These are phyloP conservation scores for Tulasnella sp. DNA, from an alignment of 768 basidiomycete species.

Conservation along the genomic window DNA sequence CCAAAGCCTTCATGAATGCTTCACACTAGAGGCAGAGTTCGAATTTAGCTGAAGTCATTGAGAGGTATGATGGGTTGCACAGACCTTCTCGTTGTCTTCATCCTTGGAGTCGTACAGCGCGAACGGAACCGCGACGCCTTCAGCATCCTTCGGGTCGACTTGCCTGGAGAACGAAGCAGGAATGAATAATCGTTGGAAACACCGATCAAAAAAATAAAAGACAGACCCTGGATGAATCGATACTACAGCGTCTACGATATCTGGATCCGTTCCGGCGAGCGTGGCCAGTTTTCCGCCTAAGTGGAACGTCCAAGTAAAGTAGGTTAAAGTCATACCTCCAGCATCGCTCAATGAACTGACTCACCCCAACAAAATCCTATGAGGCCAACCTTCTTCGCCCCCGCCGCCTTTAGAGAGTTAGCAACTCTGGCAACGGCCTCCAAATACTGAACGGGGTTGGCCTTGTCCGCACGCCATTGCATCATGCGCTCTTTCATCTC, in stretches of 20 bases:
- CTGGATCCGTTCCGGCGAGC: conserved; percentile 39
- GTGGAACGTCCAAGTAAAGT: conserved; percentile 37
- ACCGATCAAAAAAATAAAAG: not conserved
- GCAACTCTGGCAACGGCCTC: conserved; percentile 43
- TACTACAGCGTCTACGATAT: conserved; percentile 41
- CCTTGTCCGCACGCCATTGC: not conserved
- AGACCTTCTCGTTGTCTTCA: conserved; percentile 54
- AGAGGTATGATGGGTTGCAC: conserved; percentile 29
- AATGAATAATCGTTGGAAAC: not conserved
- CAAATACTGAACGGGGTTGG: not conserved
- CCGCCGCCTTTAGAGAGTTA: conserved; percentile 43
- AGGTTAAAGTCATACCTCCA: not conserved
- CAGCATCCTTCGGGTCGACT: conserved; percentile 43
- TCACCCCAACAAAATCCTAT: conserved; percentile 53
- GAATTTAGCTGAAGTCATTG: not conserved
- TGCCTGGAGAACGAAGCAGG: conserved; percentile 46
- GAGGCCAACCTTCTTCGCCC: conserved; percentile 45
- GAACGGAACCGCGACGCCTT: conserved; percentile 51
- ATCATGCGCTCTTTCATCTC: not conserved
- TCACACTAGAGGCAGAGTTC: not conserved
- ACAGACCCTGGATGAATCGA: conserved; percentile 58
- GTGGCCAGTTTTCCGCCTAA: conserved; percentile 35
- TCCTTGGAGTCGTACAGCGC: conserved; percentile 56
- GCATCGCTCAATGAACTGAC: not conserved
- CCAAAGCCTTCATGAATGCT: not conserved